Conservation (phyloP, 768 basidiomycete genomes). For the Xanthoconium purpureum region DNA sequence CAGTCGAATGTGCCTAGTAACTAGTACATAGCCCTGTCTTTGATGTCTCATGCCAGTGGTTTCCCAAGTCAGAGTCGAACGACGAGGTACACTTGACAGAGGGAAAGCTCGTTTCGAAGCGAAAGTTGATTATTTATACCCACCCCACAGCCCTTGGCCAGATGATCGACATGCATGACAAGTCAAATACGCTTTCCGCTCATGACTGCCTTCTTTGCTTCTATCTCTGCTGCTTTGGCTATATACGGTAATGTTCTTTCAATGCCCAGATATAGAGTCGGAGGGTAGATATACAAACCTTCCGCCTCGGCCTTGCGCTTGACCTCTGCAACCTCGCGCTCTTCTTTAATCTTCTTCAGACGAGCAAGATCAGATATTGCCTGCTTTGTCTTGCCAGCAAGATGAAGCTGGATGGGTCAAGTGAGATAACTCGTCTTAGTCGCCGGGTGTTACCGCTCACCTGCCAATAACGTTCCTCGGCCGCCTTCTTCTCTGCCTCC, state of each 20-base stretch:
- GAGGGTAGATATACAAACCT: constrained; percentile 43
- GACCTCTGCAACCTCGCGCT: constrained; percentile 84
- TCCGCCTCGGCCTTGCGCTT: constrained; percentile 88
- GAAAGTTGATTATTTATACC: no score
- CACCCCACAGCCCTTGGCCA: no score
- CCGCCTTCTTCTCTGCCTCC: constrained; percentile 91
- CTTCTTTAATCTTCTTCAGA: constrained; percentile 79
- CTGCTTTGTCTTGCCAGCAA: constrained; percentile 84
- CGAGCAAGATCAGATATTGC: constrained; percentile 87
- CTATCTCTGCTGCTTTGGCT: constrained; percentile 66
- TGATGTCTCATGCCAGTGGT: no score
- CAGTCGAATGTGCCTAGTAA: no score
- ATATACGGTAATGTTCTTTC: background rate
- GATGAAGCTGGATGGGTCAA: constrained; percentile 49
- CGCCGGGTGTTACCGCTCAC: constrained; percentile 34
- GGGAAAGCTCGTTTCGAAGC: no score
- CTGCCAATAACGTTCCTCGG: constrained; percentile 86
- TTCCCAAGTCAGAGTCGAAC: no score
- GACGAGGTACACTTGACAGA: no score
- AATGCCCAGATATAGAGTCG: background rate
- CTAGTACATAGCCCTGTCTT: no score
- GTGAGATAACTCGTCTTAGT: constrained; percentile 2
- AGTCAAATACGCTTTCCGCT: constrained; percentile 34
- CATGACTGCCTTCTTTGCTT: constrained; percentile 49
- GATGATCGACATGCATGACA: constrained; percentile 12